These are phyloP conservation scores for Hyaloperonospora arabidopsidis DNA, from an alignment of 352 stramenopile species.

Conservation along the genomic window DNA sequence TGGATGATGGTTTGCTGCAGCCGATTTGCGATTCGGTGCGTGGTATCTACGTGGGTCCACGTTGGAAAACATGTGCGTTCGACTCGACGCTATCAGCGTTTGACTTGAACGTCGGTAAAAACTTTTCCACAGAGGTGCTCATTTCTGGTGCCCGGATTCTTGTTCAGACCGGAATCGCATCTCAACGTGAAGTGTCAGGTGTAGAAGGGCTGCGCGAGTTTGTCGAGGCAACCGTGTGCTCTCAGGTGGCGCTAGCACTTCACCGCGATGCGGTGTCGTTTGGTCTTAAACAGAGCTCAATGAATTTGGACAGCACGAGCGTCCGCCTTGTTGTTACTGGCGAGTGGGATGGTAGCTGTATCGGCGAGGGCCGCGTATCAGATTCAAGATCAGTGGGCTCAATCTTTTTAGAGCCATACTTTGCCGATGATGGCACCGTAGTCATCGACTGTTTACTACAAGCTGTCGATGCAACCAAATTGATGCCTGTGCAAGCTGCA, in stretches of 20 bases:
- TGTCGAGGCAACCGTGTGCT: slow-evolving; percentile 69
- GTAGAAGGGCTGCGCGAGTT: slow-evolving; percentile 55
- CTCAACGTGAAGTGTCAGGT: slow-evolving; percentile 51
- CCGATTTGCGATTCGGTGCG: slow-evolving; percentile 79
- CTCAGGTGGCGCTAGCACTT: slow-evolving; percentile 59
- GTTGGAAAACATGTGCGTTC: slow-evolving; percentile 76
- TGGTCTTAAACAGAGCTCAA: slow-evolving; percentile 64
- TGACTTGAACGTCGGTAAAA: slow-evolving; percentile 78
- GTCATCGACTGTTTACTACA: slow-evolving; percentile 70
- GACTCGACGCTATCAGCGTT: slow-evolving; percentile 74
- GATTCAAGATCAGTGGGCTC: slow-evolving; percentile 56
- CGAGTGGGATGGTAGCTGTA: slow-evolving; percentile 76
- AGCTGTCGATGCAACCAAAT: slow-evolving; percentile 41
- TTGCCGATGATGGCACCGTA: slow-evolving; percentile 42
- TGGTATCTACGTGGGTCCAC: slow-evolving; percentile 62
- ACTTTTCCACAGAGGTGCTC: slow-evolving; percentile 73
- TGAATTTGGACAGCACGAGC: slow-evolving; percentile 70
- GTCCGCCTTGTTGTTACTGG: slow-evolving; percentile 66
- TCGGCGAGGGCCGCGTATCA: slow-evolving; percentile 79
- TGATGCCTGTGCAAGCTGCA: slow-evolving; percentile 28
- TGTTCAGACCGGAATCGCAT: slow-evolving; percentile 53
- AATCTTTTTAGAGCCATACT: slow-evolving; percentile 72
- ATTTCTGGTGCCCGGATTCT: slow-evolving; percentile 71
- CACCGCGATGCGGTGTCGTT: slow-evolving; percentile 66
- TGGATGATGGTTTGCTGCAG: slow-evolving; percentile 71